Conservation (phyloP, 1,284 basidiomycete species). For the Cystobasidium sp. region DNA sequence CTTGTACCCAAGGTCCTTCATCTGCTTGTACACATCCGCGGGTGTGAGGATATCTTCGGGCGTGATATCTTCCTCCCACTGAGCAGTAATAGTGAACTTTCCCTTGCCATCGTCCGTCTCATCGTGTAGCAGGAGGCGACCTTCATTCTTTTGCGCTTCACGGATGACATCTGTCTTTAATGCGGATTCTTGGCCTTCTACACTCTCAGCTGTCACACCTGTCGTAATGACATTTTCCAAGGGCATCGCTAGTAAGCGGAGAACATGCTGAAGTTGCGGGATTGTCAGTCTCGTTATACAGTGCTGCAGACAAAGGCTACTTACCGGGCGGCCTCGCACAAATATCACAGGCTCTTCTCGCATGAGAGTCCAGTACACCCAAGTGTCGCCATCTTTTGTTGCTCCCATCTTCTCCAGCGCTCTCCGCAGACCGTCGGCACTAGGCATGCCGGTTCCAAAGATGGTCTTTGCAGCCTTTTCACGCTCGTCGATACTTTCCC, state of each 20-base stretch:
- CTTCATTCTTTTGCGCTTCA: constrained; percentile 74
- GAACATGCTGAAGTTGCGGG: constrained; percentile 59
- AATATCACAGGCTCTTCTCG: constrained; percentile 96
- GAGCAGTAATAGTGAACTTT: constrained; percentile 65
- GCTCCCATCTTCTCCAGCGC: constrained; percentile 82
- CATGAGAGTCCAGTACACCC: constrained; percentile 86
- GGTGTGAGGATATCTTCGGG: constrained; percentile 86
- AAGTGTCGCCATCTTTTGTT: constrained; percentile 70
- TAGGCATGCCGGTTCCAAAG: constrained; percentile 91
- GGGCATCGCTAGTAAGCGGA: constrained; percentile 86
- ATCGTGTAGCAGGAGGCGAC: constrained; percentile 85
- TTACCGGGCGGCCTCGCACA: constrained; percentile 60
- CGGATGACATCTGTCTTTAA: constrained; percentile 88
- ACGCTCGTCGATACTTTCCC: constrained; percentile 44
- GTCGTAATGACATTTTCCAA: constrained; percentile 75
- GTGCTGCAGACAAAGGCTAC: not conserved
- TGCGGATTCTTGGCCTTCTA: constrained; percentile 88
- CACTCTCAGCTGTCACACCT: constrained; percentile 87
- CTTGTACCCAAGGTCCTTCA: constrained; percentile 78
- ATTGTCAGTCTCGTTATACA: not conserved
- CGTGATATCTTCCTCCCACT: constrained; percentile 50
- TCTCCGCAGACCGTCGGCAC: constrained; percentile 77
- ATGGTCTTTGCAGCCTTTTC: constrained; percentile 64
- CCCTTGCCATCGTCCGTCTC: constrained; percentile 93
- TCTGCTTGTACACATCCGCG: constrained; percentile 76